Percentiles rank a stretch among this genome's conserved stretches.
Evolutionary conservation across 306 rosid genomes (phyloP).

Genomic region (Prunus campanulata): DNA sequence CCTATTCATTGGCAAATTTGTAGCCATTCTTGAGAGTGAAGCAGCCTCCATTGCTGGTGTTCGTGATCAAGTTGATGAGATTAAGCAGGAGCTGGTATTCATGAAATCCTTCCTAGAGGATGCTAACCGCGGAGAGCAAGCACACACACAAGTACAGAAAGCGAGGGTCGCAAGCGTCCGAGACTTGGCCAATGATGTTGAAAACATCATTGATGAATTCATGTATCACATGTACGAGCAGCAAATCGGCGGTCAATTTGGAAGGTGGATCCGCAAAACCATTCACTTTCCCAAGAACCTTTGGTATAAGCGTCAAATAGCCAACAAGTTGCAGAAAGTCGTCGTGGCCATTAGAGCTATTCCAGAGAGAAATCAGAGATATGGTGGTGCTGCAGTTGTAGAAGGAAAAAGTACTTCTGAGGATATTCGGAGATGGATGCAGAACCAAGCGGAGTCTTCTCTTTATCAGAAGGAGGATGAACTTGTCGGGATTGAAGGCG

Average conservation of each 20-base stretch:
- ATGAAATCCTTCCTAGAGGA: slow-evolving; percentile 10
- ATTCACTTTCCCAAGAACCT: background rate
- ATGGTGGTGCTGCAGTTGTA: background rate
- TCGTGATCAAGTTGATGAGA: background rate
- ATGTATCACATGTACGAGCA: background rate
- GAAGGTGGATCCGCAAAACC: background rate
- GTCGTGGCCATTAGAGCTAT: background rate
- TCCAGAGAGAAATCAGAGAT: background rate
- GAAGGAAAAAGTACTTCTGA: background rate
- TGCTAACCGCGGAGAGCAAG: background rate
- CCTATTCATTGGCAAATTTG: background rate
- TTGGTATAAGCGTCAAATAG: background rate
- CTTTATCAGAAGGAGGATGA: background rate
- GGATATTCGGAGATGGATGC: background rate
- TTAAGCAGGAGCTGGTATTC: background rate
- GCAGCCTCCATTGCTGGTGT: background rate
- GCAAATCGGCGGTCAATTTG: background rate
- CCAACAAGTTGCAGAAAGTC: background rate
- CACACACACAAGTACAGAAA: background rate
- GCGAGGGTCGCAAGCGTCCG: background rate
- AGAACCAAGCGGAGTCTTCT: background rate
- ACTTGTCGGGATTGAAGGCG: background rate
- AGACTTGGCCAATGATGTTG: slow-evolving; percentile 1
- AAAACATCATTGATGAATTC: slow-evolving; percentile 10
- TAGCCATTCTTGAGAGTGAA: background rate